Evolutionary conservation across 441 rosid species (phyloP).

Genomic region (Corymbia citriodora): DNA sequence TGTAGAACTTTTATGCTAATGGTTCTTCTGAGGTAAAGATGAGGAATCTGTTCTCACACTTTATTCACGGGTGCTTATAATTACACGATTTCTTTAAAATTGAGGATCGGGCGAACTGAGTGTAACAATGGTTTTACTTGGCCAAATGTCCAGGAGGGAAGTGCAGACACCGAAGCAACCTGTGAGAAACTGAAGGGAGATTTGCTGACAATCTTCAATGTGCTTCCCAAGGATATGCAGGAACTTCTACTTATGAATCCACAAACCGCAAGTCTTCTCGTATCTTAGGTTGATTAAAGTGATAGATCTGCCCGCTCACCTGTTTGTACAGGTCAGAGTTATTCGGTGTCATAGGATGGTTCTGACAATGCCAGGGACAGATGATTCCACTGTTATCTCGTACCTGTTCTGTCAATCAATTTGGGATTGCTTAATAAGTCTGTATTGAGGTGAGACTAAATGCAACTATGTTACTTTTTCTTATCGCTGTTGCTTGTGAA

Average conservation of each 20-base stretch:
- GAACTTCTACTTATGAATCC: slow-evolving; percentile 87
- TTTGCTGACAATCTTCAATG: slow-evolving; percentile 59
- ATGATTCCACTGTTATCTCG: background rate
- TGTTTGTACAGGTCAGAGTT: slow-evolving; percentile 16
- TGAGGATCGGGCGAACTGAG: background rate
- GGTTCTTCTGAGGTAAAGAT: background rate
- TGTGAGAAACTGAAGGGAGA: slow-evolving; percentile 75
- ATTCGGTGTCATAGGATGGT: background rate
- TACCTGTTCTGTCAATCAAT: background rate
- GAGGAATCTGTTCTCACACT: background rate
- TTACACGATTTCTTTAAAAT: background rate
- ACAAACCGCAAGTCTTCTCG: slow-evolving; percentile 65
- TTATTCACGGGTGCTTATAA: background rate
- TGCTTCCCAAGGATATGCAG: slow-evolving; percentile 86
- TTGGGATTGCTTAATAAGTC: background rate
- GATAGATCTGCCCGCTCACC: slow-evolving; percentile 23
- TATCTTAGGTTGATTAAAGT: slow-evolving; percentile 15
- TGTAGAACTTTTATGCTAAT: background rate
- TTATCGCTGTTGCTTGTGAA: background rate
- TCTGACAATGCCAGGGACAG: background rate
- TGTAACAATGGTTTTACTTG: background rate
- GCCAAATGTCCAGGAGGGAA: slow-evolving; percentile 3
- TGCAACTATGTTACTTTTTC: background rate
- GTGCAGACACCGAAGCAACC: slow-evolving; percentile 34
- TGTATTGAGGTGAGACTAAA: background rate